Conservation (phyloP, 192 early-diverging fungal genomes). For the Kappamyces sp. region DNA sequence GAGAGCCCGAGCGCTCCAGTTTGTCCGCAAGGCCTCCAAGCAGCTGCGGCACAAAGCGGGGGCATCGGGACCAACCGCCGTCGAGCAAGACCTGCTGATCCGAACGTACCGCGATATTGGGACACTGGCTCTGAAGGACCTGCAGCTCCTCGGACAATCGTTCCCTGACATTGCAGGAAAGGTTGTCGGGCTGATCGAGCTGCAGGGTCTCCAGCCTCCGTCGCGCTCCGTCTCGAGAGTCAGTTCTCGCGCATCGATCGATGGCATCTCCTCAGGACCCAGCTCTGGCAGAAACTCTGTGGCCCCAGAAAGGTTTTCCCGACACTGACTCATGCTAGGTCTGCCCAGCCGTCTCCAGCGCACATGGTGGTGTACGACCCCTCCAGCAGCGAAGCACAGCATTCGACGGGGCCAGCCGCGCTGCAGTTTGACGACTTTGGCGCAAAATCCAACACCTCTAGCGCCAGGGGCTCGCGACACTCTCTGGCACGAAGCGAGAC, state of each 20-base stretch:
- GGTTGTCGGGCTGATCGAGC: conserved; percentile 28
- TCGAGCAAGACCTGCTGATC: conserved; percentile 41
- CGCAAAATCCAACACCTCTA: conserved; percentile 12
- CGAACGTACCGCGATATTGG: conserved; percentile 43
- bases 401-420: too few relatives aligned
- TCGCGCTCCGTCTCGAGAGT: conserved; percentile 40
- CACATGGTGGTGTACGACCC: too few relatives aligned
- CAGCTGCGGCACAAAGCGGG: conserved; percentile 15
- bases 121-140: conserved; percentile 35
- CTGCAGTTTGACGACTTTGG: conserved; percentile 18
- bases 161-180: conserved; percentile 29
- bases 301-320: too few relatives aligned
- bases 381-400: too few relatives aligned
- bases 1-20: conserved; percentile 35
- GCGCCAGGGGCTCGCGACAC: not conserved
- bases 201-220: conserved; percentile 36
- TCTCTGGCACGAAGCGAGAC: conserved; percentile 7
- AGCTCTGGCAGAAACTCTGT: conserved; percentile 10
- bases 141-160: conserved; percentile 30
- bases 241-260: conserved; percentile 28
- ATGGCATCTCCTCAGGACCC: not conserved
- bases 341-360: too few relatives aligned
- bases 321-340: too few relatives aligned
- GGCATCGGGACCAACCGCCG: conserved; percentile 3
- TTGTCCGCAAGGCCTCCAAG: conserved; percentile 25